Percentiles rank a stretch among this genome's conserved stretches.
Conservation (phyloP, 495 filamentous ascomycete genomes). For the Penicillium samsonianum region DNA sequence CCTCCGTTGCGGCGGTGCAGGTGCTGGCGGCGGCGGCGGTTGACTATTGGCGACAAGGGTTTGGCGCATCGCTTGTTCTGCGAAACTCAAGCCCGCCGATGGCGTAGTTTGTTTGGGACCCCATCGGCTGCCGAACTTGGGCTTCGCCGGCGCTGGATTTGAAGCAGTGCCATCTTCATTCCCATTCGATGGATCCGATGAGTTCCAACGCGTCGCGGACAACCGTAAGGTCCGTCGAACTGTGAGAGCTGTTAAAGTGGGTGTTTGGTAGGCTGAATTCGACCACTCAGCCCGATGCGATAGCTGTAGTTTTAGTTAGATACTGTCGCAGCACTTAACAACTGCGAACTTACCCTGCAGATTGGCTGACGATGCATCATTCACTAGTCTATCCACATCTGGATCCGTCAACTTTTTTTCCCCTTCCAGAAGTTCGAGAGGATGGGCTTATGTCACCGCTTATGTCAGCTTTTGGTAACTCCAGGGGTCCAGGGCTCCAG, state of each 20-base stretch:
- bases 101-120: constrained; percentile 23
- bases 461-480: neutral
- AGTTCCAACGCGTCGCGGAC: constrained; percentile 26
- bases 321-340: neutral
- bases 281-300: constrained; percentile 35
- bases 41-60: constrained; percentile 27
- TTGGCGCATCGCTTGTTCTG: constrained; percentile 40
- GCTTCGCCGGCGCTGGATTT: constrained; percentile 8
- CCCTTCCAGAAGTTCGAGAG: constrained; percentile 23
- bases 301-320: constrained; percentile 19
- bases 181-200: constrained; percentile 23
- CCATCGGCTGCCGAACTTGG: constrained; percentile 33
- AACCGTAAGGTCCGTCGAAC: constrained; percentile 35
- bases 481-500: too few relatives aligned
- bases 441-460: constrained; percentile 14
- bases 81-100: constrained; percentile 32
- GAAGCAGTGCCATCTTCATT: constrained; percentile 12
- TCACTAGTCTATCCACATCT: constrained; percentile 12
- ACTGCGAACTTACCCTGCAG: constrained; percentile 32
- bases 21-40: constrained; percentile 6
- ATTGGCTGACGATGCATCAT: constrained; percentile 43
- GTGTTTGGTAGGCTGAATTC: constrained; percentile 24
- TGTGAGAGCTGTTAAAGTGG: constrained; percentile 23
- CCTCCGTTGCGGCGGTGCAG: neutral
- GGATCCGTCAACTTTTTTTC: constrained; percentile 26